Percentiles rank a stretch among this genome's conserved stretches.
Conservation (phyloP, 23 red algal genomes). For the Gracilaria domingensis region DNA sequence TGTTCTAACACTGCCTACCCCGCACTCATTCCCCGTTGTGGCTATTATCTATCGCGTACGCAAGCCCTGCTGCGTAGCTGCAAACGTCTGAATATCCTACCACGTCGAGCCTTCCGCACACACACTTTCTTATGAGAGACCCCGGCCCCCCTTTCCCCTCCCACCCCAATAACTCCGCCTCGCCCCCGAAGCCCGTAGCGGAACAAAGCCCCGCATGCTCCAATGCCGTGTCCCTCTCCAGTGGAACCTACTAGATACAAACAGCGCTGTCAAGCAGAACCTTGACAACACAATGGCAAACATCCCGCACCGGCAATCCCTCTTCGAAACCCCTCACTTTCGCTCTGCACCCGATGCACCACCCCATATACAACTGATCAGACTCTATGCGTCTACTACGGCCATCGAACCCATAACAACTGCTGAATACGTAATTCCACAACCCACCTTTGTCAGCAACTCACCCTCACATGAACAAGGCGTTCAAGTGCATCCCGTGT, state of each 20-base stretch:
- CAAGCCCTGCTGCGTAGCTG: background rate
- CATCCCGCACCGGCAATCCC: constrained; percentile 1
- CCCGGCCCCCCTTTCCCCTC: too few relatives aligned
- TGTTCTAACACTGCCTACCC: background rate
- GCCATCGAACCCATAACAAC: background rate
- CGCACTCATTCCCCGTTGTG: background rate
- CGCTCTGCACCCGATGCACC: background rate
- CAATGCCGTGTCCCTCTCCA: background rate
- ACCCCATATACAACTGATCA: constrained; percentile 21
- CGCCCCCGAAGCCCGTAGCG: too few relatives aligned
- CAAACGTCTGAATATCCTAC: background rate
- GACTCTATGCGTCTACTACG: background rate
- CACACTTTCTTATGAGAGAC: too few relatives aligned
- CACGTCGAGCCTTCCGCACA: background rate
- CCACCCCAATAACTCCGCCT: too few relatives aligned
- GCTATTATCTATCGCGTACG: background rate
- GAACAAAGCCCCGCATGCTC: background rate
- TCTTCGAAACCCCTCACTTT: constrained; percentile 6
- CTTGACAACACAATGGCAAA: constrained; percentile 13
- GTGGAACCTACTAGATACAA: background rate
- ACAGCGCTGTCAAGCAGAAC: background rate
- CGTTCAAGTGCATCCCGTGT: background rate
- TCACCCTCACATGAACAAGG: background rate
- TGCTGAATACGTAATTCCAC: background rate
- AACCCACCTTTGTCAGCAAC: background rate